Conservation (phyloP, 2,329 filamentous ascomycete genomes). For the Aspergillus quadrilineatus region DNA sequence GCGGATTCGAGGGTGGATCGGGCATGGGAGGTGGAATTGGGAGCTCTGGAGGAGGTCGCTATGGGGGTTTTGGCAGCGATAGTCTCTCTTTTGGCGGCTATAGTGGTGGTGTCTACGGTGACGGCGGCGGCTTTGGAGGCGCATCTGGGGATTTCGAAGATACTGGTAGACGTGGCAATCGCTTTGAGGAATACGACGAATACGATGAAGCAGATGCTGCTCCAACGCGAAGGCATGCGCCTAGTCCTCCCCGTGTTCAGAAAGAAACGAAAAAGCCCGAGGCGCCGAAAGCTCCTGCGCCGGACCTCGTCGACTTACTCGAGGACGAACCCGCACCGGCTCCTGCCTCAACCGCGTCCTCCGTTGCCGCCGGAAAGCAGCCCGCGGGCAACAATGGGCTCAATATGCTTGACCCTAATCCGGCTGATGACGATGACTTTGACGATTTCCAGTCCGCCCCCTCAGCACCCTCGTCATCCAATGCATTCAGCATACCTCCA, state of each 20-base stretch:
- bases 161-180: conserved; percentile 61
- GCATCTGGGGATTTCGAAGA: conserved; percentile 71
- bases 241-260: conserved; percentile 38
- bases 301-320: conserved; percentile 84
- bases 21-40: conserved; percentile 47
- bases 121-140: conserved; percentile 89
- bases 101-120: conserved; percentile 81
- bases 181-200: conserved; percentile 97
- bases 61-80: conserved; percentile 90
- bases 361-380: conserved; percentile 44
- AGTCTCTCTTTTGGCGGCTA: conserved; percentile 63
- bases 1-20: conserved; percentile 82
- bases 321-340: conserved; percentile 65
- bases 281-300: conserved; percentile 77
- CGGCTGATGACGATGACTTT: conserved; percentile 75
- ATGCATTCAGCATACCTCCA: conserved; percentile 42
- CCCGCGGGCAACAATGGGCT: conserved; percentile 49
- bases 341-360: conserved; percentile 32
- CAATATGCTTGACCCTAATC: conserved; percentile 47
- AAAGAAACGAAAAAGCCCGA: conserved; percentile 63
- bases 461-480: conserved; percentile 29
- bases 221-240: conserved; percentile 55
- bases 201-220: conserved; percentile 72
- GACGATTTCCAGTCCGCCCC: conserved; percentile 95
- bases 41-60: conserved; percentile 58